Evolutionary conservation across 495 filamentous ascomycete genomes (phyloP), one percentile per base, ranked within the genome.

Genomic region (Trichoderma reesei): DNA sequence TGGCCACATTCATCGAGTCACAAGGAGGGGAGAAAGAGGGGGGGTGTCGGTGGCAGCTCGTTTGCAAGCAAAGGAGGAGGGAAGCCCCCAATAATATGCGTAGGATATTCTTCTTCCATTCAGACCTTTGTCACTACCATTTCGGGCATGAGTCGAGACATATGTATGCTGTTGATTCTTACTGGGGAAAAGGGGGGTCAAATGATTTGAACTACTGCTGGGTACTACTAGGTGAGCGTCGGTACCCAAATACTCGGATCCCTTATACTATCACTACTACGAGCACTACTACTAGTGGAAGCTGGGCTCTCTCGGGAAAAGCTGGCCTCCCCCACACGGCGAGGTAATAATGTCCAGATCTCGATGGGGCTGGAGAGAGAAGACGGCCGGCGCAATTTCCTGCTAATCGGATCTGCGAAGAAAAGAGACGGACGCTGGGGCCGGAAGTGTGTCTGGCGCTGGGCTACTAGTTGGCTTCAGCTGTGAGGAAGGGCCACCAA

Each of bases 41-140:
- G 54, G 59, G 56, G 62, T 34, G 54, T 46, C 16, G n/a, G 39
- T 48, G 65, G 38, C 56, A 36, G 56, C 31, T 38, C 26, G 36
- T 9, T 33, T 64, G 11, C 3, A 38, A 46, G 20, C 61, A 69
- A 56, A 67, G 65, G 67, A 68, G 48, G 67, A 65, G 13, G 62
- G 36, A 8, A 14, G 16, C 33, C n/a, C n/a, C n/a, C n/a, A n/a
- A n/a, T n/a, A n/a, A n/a, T n/a, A n/a, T n/a, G n/a, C n/a, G n/a
- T n/a, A n/a, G n/a, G n/a, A n/a, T n/a, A n/a, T n/a, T n/a, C n/a
- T n/a, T 20, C 10, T 39, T 39, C 37, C 37, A 39, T 39, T 11
- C 41, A 5, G 41, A 14, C 41, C n/a, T 44, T 44, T 6, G 13
- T 44, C 41, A 10, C 41, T 14, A 11, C n/a, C 1, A 44, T 13